Base-by-base conservation (phyloP, 2,329 filamentous ascomycete genomes). In the Cordyceps militaris region DNA sequence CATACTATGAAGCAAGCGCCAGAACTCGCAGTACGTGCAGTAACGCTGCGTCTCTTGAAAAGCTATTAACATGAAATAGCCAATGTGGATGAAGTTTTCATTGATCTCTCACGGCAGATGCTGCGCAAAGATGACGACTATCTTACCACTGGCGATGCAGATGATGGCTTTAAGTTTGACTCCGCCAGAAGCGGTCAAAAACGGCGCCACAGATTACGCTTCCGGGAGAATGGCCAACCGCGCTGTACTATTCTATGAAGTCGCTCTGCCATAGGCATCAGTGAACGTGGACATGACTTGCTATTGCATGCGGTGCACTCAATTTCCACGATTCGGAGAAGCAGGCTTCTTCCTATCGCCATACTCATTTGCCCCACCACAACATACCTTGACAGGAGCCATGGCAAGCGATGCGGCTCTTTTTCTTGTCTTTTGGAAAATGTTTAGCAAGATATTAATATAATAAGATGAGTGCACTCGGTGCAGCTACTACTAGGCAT, bases 1-100 rank as follows among this genome's bases (percentile, higher is more conserved):
- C 91, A 0, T 96, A 96, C 71, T 96, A 96, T 68, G 91, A 96
- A 74, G 88, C 91, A 36, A 93, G 88, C 62, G 91, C 91, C 52
- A 80, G 91, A 62, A 85, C 89, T 65, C 80, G 87, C 67, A 89
- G 68, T 89, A 69, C 68, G 79, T 71, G 10, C 10, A 9, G 2
- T 4, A 8, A 21, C 21, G 16, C 14, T 26, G n/a, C n/a, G n/a
- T 9, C 7, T 5, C 44, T 32, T 14, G 10, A 23, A 32, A 44
- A 4, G 13, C n/a, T 3, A 13, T 19, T 73, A 59, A 72, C 61
- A 48, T 13, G 3, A 11, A 23, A 38, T 61, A 83, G 80, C 88
- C 62, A 96, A 96, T 65, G 91, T 96, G 16, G 90, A 96, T 65
- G 91, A 96, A 70, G 89, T 92, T 48, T 96, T 96, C 72, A 76